These are phyloP conservation scores for Aspergillus affinis DNA, from an alignment of 495 filamentous ascomycete species.

Conservation along the genomic window DNA sequence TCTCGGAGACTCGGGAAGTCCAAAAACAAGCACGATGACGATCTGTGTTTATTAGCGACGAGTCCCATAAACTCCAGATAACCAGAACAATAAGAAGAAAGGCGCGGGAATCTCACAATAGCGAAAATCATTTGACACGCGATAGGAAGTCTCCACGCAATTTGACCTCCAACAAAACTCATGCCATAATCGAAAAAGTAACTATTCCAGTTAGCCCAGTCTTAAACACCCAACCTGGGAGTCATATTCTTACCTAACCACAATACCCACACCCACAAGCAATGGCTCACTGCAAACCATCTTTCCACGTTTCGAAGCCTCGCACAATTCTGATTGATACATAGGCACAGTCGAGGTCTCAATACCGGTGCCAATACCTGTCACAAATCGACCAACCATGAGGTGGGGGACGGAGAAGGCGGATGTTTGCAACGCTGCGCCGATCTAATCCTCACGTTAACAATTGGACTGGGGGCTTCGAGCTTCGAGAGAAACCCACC, in stretches of 20 bases:
- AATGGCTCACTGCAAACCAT: constrained; percentile 48
- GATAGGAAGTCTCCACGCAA: constrained; percentile 51
- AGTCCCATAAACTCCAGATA: not conserved
- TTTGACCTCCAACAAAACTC: constrained; percentile 36
- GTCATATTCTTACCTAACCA: constrained; percentile 27
- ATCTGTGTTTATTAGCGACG: constrained; percentile 15
- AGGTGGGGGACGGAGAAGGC: constrained; percentile 45
- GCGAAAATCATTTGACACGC: constrained; percentile 47
- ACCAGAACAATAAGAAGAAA: not conserved
- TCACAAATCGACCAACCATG: constrained; percentile 49
- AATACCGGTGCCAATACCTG: constrained; percentile 51
- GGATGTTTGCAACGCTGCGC: constrained; percentile 45
- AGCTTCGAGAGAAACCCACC: constrained; percentile 9
- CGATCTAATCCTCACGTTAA: constrained; percentile 20
- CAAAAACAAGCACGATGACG: constrained; percentile 39
- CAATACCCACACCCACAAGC: constrained; percentile 39
- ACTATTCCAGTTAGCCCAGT: constrained; percentile 7
- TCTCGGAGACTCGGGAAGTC: constrained; percentile 46
- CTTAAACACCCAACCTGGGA: not conserved
- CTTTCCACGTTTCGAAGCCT: constrained; percentile 41
- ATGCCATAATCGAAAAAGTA: constrained; percentile 54
- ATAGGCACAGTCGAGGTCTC: constrained; percentile 49
- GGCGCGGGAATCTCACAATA: constrained; percentile 11
- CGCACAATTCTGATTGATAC: constrained; percentile 46
- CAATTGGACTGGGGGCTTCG: not conserved